These are phyloP conservation scores for Suillus cothurnatus DNA, from an alignment of 768 basidiomycete genomes.

Conservation along the genomic window DNA sequence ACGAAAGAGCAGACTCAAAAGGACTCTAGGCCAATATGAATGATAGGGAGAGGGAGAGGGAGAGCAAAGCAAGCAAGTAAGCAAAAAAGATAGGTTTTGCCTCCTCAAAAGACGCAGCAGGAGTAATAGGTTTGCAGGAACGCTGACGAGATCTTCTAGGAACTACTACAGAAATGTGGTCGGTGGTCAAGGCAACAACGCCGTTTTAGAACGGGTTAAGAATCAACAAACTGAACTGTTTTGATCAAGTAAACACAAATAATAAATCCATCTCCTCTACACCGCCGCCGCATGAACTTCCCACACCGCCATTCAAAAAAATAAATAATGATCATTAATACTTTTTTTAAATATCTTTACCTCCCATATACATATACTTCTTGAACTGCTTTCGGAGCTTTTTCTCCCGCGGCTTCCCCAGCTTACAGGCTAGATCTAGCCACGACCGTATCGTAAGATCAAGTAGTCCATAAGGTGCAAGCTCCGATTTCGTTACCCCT, in stretches of 20 bases:
- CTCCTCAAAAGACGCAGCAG: slow-evolving; percentile 1
- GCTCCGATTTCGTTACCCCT: slow-evolving; percentile 47
- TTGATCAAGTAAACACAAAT: neutral
- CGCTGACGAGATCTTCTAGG: slow-evolving; percentile 35
- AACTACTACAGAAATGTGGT: slow-evolving; percentile 32
- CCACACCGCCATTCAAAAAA: slow-evolving; percentile 1
- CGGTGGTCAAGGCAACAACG: slow-evolving; percentile 57
- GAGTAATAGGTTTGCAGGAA: slow-evolving; percentile 18
- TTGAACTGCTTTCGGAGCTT: slow-evolving; percentile 66
- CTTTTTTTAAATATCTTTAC: slow-evolving; percentile 32
- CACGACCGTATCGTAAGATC: slow-evolving; percentile 83
- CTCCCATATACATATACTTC: slow-evolving; percentile 74
- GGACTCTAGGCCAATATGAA: slow-evolving; percentile 1
- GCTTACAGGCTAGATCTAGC: slow-evolving; percentile 62
- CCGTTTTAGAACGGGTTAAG: slow-evolving; percentile 22
- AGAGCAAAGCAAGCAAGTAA: neutral
- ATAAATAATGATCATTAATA: no score
- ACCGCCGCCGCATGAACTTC: slow-evolving; percentile 6
- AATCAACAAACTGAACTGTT: slow-evolving; percentile 3
- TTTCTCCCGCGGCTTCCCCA: slow-evolving; percentile 54
- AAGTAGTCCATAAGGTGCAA: slow-evolving; percentile 68
- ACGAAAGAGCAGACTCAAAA: neutral
- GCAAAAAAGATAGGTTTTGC: slow-evolving; percentile 5
- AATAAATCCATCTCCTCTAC: slow-evolving; percentile 1
- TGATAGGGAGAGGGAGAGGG: neutral